Conservation (phyloP, 2,329 filamentous ascomycete species). For the Stachybotrys echinatus region DNA sequence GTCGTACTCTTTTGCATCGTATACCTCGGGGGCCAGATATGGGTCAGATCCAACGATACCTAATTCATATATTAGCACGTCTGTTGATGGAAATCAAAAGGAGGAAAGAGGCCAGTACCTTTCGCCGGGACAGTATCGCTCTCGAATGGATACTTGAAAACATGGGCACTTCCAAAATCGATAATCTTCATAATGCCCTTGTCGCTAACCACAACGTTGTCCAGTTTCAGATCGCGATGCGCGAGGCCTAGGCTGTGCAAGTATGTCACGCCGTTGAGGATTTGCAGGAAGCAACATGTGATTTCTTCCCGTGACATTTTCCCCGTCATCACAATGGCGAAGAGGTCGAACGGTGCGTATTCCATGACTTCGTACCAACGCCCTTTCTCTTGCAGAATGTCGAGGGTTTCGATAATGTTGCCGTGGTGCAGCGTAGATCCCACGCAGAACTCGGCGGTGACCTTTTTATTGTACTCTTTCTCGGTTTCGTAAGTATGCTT, state of each 20-base stretch:
- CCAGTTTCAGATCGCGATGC: slow-evolving; percentile 90
- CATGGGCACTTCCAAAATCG: slow-evolving; percentile 94
- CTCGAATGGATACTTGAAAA: slow-evolving; percentile 97
- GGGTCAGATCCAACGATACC: slow-evolving; percentile 79
- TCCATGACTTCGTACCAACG: slow-evolving; percentile 99
- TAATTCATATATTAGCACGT: slow-evolving; percentile 19
- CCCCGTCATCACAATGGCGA: slow-evolving; percentile 98
- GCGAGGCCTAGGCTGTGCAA: slow-evolving; percentile 92
- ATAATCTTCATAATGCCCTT: slow-evolving; percentile 99
- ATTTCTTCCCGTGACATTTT: slow-evolving; percentile 93
- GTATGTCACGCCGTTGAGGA: slow-evolving; percentile 90
- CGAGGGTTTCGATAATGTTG: slow-evolving; percentile 96
- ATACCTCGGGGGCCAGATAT: slow-evolving; percentile 94
- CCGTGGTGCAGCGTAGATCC: slow-evolving; percentile 95
- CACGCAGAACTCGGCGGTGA: slow-evolving; percentile 97
- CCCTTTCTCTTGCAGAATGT: slow-evolving; percentile 89
- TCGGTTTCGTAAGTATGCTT: slow-evolving; percentile 90
- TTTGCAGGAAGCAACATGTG: slow-evolving; percentile 87
- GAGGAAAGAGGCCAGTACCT: slow-evolving; percentile 18
- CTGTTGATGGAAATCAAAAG: not conserved
- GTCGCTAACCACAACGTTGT: slow-evolving; percentile 96
- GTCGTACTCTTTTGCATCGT: slow-evolving; percentile 89
- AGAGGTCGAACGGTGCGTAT: slow-evolving; percentile 91
- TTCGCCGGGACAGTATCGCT: slow-evolving; percentile 46
- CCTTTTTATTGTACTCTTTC: slow-evolving; percentile 95